These are phyloP conservation scores for Colletotrichum euphorbiae DNA, from an alignment of 2,329 filamentous ascomycete species.

Conservation along the genomic window DNA sequence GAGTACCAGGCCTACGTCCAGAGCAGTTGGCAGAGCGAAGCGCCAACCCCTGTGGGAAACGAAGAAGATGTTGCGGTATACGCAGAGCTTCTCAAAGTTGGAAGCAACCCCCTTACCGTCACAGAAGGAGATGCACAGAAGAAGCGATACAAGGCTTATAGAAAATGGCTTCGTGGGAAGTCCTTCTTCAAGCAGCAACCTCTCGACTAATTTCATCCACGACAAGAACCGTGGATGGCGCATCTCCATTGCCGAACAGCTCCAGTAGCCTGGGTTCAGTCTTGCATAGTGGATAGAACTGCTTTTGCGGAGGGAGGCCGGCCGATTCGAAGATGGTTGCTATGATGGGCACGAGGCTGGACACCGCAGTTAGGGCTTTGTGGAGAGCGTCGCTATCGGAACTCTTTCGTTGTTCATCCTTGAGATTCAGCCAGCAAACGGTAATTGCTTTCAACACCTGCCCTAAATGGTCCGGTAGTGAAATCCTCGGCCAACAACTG, in stretches of 20 bases:
- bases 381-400: slow-evolving; percentile 19
- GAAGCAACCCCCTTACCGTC: slow-evolving; percentile 88
- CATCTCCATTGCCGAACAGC: slow-evolving; percentile 35
- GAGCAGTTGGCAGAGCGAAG: slow-evolving; percentile 72
- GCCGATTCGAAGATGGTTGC: slow-evolving; percentile 42
- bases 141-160: slow-evolving; percentile 96
- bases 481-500: slow-evolving; percentile 77
- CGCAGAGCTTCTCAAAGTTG: slow-evolving; percentile 78
- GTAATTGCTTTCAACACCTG: slow-evolving; percentile 73
- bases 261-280: slow-evolving; percentile 44
- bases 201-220: slow-evolving; percentile 58
- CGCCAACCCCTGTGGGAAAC: slow-evolving; percentile 57
- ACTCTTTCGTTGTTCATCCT: slow-evolving; percentile 51
- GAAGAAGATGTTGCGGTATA: slow-evolving; percentile 80
- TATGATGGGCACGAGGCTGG: slow-evolving; percentile 49
- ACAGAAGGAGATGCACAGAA: slow-evolving; percentile 87
- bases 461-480: slow-evolving; percentile 63
- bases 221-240: background rate
- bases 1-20: slow-evolving; percentile 88
- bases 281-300: slow-evolving; percentile 49
- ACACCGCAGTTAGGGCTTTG: slow-evolving; percentile 50
- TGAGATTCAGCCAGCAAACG: slow-evolving; percentile 71
- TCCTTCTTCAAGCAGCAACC: slow-evolving; percentile 94
- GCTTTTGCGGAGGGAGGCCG: slow-evolving; percentile 44
- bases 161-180: slow-evolving; percentile 94